These are phyloP conservation scores for Alternaria novae-zelandiae DNA, from an alignment of 2,329 filamentous ascomycete species.

Conservation along the genomic window DNA sequence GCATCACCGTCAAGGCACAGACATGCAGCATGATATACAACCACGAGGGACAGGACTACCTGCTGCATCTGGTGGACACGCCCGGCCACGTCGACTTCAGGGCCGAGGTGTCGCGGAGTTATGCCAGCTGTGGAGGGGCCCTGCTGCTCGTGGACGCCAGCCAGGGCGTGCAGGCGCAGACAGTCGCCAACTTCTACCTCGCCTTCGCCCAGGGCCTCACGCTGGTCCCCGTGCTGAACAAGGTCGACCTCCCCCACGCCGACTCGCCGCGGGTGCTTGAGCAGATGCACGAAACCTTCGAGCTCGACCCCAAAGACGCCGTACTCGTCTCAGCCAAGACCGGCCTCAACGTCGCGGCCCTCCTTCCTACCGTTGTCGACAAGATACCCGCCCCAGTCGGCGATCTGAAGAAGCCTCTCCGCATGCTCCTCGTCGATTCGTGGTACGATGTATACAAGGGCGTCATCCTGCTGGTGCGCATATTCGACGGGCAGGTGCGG, in stretches of 20 bases:
- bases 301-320: constrained; percentile 78
- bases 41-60: constrained; percentile 82
- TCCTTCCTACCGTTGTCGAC: constrained; percentile 86
- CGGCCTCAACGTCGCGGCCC: constrained; percentile 80
- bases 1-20: constrained; percentile 98
- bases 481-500: constrained; percentile 86
- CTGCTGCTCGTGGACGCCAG: constrained; percentile 92
- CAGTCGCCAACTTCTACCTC: constrained; percentile 97
- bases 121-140: constrained; percentile 91
- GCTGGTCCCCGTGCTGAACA: constrained; percentile 93
- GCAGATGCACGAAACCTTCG: constrained; percentile 86
- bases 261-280: constrained; percentile 85
- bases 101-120: constrained; percentile 93
- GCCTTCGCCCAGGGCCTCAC: constrained; percentile 90
- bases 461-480: constrained; percentile 85
- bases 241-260: constrained; percentile 89
- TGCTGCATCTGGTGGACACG: constrained; percentile 94
- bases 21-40: constrained; percentile 98
- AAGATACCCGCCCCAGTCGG: constrained; percentile 82
- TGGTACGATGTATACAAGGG: constrained; percentile 98
- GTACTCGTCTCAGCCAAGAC: constrained; percentile 91
- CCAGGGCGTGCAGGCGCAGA: constrained; percentile 96
- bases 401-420: constrained; percentile 73
- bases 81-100: constrained; percentile 98
- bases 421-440: constrained; percentile 90